Percentiles rank a stretch among this genome's conserved stretches.
Conservation (phyloP, 257 asterid species). For the Plantago ovata region DNA sequence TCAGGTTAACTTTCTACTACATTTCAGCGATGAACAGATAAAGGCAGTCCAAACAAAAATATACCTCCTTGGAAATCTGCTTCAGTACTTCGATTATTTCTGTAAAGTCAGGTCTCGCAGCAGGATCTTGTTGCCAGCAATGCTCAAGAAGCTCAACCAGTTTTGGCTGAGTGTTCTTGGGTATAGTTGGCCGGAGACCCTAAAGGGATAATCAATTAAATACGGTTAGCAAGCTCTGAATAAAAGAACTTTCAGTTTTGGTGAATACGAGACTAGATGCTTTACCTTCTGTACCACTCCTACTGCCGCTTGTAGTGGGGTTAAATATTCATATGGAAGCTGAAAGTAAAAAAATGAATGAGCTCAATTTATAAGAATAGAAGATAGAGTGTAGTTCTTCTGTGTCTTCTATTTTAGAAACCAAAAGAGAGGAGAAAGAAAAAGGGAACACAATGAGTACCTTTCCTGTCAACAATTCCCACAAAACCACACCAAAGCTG, state of each 20-base stretch:
- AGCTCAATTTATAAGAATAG: not conserved
- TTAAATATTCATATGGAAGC: slow-evolving; percentile 93
- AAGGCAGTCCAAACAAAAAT: not conserved
- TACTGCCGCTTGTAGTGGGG: slow-evolving; percentile 96
- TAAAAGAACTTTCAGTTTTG: too few relatives aligned
- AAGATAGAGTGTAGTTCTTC: not conserved
- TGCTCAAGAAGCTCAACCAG: slow-evolving; percentile 83
- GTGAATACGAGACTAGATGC: slow-evolving; percentile 11
- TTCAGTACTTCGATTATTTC: slow-evolving; percentile 62
- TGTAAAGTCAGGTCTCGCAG: slow-evolving; percentile 76
- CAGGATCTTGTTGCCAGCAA: slow-evolving; percentile 95
- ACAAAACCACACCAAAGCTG: slow-evolving; percentile 86
- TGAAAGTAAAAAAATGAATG: slow-evolving; percentile 27
- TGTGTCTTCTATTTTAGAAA: too few relatives aligned
- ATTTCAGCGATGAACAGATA: not conserved
- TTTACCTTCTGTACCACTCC: slow-evolving; percentile 96
- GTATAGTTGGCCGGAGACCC: slow-evolving; percentile 90
- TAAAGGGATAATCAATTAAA: slow-evolving; percentile 22
- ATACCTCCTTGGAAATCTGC: slow-evolving; percentile 76
- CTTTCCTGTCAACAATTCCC: slow-evolving; percentile 97
- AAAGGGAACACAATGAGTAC: slow-evolving; percentile 32
- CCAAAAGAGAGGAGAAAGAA: not conserved
- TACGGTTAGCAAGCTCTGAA: not conserved
- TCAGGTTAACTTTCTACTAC: not conserved
- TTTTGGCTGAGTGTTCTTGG: slow-evolving; percentile 66